A percentile compares a stretch with the other conserved stretches of the same genome.
These are phyloP conservation scores for Pythium scleroteichum DNA, from an alignment of 352 stramenopile species.

Conservation along the genomic window DNA sequence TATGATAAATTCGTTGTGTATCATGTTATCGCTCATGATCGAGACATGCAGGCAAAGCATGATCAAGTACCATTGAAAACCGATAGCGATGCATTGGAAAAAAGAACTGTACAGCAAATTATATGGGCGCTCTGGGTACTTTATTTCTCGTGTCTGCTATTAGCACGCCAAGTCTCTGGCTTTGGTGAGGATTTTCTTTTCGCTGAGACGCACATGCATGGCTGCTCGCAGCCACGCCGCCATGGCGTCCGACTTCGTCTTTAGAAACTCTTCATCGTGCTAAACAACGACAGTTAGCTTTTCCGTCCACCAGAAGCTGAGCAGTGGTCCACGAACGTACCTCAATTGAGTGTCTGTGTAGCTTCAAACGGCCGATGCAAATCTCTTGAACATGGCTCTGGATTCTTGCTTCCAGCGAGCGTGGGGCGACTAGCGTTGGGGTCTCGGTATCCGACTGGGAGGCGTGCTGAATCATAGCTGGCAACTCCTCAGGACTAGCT, in stretches of 20 bases:
- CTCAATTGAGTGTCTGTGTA: conserved; percentile 30
- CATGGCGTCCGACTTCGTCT: conserved; percentile 44
- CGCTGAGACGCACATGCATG: conserved; percentile 64
- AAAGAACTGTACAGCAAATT: too few relatives aligned
- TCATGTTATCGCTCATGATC: too few relatives aligned
- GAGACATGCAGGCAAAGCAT: too few relatives aligned
- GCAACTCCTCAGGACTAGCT: conserved; percentile 45
- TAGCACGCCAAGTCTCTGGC: conserved; percentile 14
- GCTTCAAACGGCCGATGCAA: conserved; percentile 11
- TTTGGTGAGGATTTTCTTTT: conserved; percentile 51
- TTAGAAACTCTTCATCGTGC: conserved; percentile 55
- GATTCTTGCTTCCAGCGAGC: conserved; percentile 29
- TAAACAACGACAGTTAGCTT: conserved; percentile 24
- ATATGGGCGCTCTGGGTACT: too few relatives aligned
- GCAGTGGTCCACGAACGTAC: conserved; percentile 12
- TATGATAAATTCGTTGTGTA: too few relatives aligned
- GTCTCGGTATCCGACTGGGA: conserved; percentile 3
- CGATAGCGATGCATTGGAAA: too few relatives aligned
- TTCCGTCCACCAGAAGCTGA: background rate
- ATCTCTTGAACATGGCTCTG: conserved; percentile 13
- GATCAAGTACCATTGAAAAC: too few relatives aligned
- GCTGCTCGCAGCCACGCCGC: conserved; percentile 65
- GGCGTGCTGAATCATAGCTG: conserved; percentile 40
- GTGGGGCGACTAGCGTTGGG: conserved; percentile 24
- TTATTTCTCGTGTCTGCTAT: too few relatives aligned